A percentile compares a stretch with the other conserved stretches of the same genome.
These are phyloP conservation scores for Melaleuca quinquenervia DNA, from an alignment of 345 rosid genomes.

Conservation along the genomic window DNA sequence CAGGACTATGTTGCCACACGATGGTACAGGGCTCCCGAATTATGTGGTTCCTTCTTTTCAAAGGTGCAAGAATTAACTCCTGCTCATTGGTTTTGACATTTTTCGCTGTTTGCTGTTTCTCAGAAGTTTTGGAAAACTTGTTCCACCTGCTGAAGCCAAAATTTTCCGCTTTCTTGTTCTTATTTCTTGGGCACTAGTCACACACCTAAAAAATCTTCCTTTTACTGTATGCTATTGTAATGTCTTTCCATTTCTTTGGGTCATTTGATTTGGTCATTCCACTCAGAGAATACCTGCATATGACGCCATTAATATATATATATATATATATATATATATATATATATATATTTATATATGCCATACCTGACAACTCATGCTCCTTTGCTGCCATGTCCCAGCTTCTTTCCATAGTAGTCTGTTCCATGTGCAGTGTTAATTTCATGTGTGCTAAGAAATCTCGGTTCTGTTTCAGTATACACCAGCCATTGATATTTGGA, in stretches of 20 bases:
- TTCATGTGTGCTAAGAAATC: not conserved
- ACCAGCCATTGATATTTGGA: slow-evolving; percentile 96
- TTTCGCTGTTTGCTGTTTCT: not conserved
- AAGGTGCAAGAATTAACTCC: slow-evolving; percentile 37
- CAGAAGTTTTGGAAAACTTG: not conserved
- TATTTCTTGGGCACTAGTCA: not conserved
- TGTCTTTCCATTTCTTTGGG: not conserved
- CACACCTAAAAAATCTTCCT: not conserved
- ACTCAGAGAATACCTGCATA: not conserved
- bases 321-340: too few relatives aligned
- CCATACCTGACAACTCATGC: not conserved
- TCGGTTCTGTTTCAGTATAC: slow-evolving; percentile 54
- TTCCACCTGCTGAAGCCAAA: not conserved
- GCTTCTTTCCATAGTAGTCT: not conserved
- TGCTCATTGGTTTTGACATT: not conserved
- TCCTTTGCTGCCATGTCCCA: not conserved
- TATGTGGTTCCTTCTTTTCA: slow-evolving; percentile 95
- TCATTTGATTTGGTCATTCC: not conserved
- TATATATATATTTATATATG: too few relatives aligned
- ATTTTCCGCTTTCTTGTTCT: not conserved
- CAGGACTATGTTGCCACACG: slow-evolving; percentile 97
- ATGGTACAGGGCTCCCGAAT: slow-evolving; percentile 96
- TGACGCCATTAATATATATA: not conserved
- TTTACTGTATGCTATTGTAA: not conserved
- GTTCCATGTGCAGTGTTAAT: not conserved